These are phyloP conservation scores for Albophoma yamanashiensis DNA, from an alignment of 2,329 filamentous ascomycete species.

Conservation along the genomic window DNA sequence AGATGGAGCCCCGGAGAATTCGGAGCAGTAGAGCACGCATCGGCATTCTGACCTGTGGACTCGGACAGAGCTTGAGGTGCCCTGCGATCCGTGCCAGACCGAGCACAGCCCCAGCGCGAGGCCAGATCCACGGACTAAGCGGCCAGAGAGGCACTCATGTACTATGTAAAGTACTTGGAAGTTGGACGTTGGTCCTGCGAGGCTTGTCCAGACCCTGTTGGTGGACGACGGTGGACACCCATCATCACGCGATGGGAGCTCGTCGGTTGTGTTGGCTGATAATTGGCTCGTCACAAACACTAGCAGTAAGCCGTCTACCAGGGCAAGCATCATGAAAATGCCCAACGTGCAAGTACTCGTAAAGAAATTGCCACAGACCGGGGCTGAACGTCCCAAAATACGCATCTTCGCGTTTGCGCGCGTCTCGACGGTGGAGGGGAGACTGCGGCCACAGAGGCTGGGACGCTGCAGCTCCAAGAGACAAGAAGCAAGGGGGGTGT, in stretches of 20 bases:
- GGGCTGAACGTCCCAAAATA: neutral
- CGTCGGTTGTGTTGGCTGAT: neutral
- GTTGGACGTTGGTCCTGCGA: neutral
- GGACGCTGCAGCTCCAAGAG: neutral
- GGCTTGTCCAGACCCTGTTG: neutral
- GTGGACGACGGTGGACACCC: neutral
- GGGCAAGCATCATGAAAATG: neutral
- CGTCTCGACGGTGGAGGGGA: neutral
- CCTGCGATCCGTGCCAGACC: neutral
- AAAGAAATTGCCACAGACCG: neutral
- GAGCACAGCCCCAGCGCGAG: neutral
- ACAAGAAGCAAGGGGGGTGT: neutral
- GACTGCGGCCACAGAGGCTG: neutral
- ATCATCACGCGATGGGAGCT: neutral
- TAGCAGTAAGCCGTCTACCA: neutral
- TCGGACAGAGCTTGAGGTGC: neutral
- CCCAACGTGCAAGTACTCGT: too few relatives aligned
- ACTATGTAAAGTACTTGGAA: neutral
- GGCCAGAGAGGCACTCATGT: neutral
- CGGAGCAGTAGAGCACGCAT: neutral
- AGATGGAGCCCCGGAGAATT: neutral
- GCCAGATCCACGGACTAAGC: neutral
- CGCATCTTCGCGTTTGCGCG: neutral
- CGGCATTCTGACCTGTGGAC: neutral
- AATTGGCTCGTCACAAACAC: neutral